Evolutionary conservation across 495 filamentous ascomycete species (phyloP), one percentile per base, ranked within the genome.

Genomic region (Neurospora discreta): DNA sequence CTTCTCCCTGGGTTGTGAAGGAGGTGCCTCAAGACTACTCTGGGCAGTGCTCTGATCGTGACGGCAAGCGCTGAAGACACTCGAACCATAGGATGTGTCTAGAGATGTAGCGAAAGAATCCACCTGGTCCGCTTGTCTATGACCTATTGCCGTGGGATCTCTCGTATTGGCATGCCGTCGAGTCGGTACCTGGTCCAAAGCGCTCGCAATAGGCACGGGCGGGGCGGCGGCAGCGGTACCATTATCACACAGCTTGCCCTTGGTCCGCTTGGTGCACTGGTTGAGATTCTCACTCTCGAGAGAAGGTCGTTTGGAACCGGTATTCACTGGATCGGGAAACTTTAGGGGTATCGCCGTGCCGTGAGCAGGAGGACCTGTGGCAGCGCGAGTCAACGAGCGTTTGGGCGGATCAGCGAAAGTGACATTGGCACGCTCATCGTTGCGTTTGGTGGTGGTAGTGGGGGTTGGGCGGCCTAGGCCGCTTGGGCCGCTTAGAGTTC

Each of bases 41-140:
- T 82, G 80, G 0, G 75, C 79, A n/a, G 3, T 73, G 67, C 36
- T 36, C 6, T 73, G 77, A 68, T 73, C 70, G 11, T 46, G 41
- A n/a, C 71, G 46, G 10, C 41, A 74, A 36, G 13, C 65, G 46
- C 23, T 77, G 52, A 83, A 83, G 38, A 79, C 68, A 8, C 71
- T 73, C n/a, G 80, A 77, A 18, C 46, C 68, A 46, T 75, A 43
- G 0, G 76, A 77, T 11, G 69, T 71, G 33, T 39, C 71, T 52
- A 75, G 79, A 9, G 73, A 74, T 42, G 72, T 76, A 36, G 9
- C 39, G 8, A 75, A 74, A 73, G 13, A 71, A 9, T 36, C 11
- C 69, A 16, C 52, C 40, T 67, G 72, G 33, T 74, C 52, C 44
- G 72, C 38, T 36, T 10, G 33, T n/a, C 11, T 39, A 38, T 26